A percentile compares a stretch with the other conserved stretches of the same genome.
These are phyloP conservation scores for Adansonia grandidieri DNA, from an alignment of 441 rosid species.

Conservation along the genomic window DNA sequence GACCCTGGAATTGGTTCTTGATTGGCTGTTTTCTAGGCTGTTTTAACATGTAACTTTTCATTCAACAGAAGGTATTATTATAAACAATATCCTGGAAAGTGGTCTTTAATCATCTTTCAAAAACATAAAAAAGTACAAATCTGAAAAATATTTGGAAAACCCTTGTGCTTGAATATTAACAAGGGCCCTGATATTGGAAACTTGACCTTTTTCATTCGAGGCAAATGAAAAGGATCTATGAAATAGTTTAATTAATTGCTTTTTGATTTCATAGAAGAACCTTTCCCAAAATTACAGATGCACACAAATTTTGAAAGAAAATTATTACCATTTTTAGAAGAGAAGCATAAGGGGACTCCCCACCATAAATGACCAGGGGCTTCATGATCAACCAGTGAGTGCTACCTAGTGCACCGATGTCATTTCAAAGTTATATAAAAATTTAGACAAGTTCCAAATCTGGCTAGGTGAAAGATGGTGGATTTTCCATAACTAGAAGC, in stretches of 20 bases:
- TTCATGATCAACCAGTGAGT: not conserved
- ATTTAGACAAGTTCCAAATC: not conserved
- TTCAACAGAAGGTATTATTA: not conserved
- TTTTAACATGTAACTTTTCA: not conserved
- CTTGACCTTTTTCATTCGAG: slow-evolving; percentile 16
- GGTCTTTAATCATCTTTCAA: no score
- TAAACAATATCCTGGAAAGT: not conserved
- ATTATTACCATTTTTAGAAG: slow-evolving; percentile 13
- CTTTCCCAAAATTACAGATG: not conserved
- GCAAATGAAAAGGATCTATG: not conserved
- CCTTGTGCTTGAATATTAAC: not conserved
- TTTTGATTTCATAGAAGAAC: not conserved
- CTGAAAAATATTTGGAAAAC: no score
- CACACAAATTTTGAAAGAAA: not conserved
- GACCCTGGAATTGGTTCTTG: slow-evolving; percentile 31
- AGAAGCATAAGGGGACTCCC: not conserved
- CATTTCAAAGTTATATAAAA: not conserved
- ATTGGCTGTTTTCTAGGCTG: not conserved
- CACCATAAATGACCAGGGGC: not conserved
- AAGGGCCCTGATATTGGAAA: not conserved
- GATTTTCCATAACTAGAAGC: not conserved
- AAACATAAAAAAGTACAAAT: no score
- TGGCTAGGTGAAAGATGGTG: not conserved
- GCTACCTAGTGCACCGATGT: not conserved
- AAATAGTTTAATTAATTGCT: not conserved